A percentile compares a stretch with the other conserved stretches of the same genome.
These are phyloP conservation scores for Kodamaea hsintzibuensis DNA, from an alignment of 805 yeast species.

Conservation along the genomic window DNA sequence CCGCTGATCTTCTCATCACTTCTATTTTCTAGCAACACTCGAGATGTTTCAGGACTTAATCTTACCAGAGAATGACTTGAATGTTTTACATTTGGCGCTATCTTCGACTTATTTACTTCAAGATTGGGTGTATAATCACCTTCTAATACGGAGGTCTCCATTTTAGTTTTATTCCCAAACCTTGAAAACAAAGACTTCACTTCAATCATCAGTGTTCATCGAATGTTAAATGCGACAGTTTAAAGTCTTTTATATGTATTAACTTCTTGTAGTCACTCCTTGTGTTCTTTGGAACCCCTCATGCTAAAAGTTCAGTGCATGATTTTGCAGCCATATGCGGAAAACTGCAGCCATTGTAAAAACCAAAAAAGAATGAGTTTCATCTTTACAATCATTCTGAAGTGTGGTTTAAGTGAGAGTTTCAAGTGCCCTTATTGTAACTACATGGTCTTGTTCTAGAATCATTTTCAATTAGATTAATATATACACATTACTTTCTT, in stretches of 20 bases:
- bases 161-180: constrained; percentile 1
- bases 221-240: background rate
- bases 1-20: background rate
- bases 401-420: too few relatives aligned
- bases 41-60: background rate
- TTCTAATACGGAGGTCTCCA: background rate
- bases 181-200: constrained; percentile 10
- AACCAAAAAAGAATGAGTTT: too few relatives aligned
- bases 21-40: background rate
- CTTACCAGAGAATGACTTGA: background rate
- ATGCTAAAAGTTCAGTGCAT: background rate
- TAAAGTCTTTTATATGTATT: background rate
- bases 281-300: background rate
- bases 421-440: too few relatives aligned
- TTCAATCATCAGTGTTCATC: constrained; percentile 3
- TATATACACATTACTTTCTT: constrained; percentile 14
- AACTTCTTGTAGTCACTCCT: background rate
- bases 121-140: background rate
- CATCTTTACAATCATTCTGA: too few relatives aligned
- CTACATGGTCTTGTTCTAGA: too few relatives aligned
- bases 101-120: background rate
- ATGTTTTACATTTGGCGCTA: background rate
- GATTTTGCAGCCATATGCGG: constrained; percentile 2
- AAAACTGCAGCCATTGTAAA: constrained; percentile 3
- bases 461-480: background rate